Percentiles rank a stretch among this genome's conserved stretches.
phyloP scores from a whole-genome alignment of 305 asterid genomes.

The Fraxinus xanthoxyloides region DNA sequence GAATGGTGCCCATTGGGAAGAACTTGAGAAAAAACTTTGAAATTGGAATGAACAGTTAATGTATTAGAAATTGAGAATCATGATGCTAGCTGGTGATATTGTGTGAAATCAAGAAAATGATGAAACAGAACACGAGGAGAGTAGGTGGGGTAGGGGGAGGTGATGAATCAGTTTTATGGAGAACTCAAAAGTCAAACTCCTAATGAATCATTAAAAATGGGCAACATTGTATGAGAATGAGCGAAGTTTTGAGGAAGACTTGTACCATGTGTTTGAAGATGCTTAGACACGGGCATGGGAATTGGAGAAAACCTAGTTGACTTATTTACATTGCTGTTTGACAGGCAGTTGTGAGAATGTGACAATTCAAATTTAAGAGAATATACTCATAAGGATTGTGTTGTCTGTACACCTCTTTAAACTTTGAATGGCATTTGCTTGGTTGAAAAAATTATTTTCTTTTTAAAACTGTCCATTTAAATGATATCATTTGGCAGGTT shows the following conservation, averaged over 20 bases:
- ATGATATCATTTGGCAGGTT: too few species aligned
- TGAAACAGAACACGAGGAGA: conserved; percentile 18
- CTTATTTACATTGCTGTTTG: conserved; percentile 24
- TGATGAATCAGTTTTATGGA: conserved; percentile 21
- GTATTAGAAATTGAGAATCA: conserved; percentile 21
- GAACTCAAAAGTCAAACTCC: conserved; percentile 30
- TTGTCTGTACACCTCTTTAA: too few species aligned
- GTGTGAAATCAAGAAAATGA: conserved; percentile 16
- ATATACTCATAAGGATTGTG: too few species aligned
- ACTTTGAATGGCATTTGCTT: too few species aligned
- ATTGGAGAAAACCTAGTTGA: conserved; percentile 36
- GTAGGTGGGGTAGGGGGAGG: conserved; percentile 3
- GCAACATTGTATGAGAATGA: conserved; percentile 18
- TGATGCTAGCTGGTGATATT: conserved; percentile 18
- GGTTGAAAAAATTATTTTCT: too few species aligned
- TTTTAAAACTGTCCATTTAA: too few species aligned
- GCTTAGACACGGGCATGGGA: conserved; percentile 44
- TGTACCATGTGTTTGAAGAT: conserved; percentile 43
- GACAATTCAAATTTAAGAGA: conserved; percentile 5
- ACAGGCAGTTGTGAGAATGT: conserved; percentile 13
- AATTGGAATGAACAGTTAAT: conserved; percentile 23
- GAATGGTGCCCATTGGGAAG: conserved; percentile 6
- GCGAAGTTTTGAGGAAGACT: conserved; percentile 32
- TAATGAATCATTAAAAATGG: conserved; percentile 12
- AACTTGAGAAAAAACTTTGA: background rate